These are phyloP conservation scores for Brassica hybrid DNA, from an alignment of 441 rosid species.

Conservation along the genomic window DNA sequence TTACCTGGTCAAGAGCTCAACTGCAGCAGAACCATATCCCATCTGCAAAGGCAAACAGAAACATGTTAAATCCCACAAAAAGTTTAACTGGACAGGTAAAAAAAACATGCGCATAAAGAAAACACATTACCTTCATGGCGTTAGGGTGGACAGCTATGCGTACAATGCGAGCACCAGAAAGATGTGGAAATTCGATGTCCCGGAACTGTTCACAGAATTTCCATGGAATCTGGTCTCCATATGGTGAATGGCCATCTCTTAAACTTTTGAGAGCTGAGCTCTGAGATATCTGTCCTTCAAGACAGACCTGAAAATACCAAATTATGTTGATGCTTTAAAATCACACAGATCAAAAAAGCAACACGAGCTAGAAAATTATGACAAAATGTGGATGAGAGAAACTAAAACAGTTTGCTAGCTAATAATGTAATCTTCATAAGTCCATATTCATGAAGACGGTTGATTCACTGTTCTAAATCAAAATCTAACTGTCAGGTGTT, in stretches of 20 bases:
- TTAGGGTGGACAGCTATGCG: slow-evolving; percentile 99
- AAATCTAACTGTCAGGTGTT: slow-evolving; percentile 2
- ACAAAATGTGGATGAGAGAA: slow-evolving; percentile 8
- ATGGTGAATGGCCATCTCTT: slow-evolving; percentile 84
- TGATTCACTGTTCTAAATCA: not conserved
- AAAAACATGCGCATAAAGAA: slow-evolving; percentile 6
- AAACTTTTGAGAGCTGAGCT: slow-evolving; percentile 84
- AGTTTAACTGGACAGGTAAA: slow-evolving; percentile 17
- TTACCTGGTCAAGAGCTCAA: slow-evolving; percentile 88
- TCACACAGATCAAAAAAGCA: not conserved
- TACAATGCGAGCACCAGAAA: slow-evolving; percentile 97
- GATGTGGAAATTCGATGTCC: slow-evolving; percentile 83
- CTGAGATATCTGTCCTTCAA: slow-evolving; percentile 94
- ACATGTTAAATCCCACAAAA: slow-evolving; percentile 14
- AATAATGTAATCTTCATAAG: not conserved
- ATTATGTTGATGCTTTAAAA: slow-evolving; percentile 20
- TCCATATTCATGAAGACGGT: slow-evolving; percentile 21
- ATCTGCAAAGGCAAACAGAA: slow-evolving; percentile 29
- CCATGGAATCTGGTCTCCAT: slow-evolving; percentile 99
- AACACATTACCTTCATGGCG: slow-evolving; percentile 76
- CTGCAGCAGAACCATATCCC: slow-evolving; percentile 91
- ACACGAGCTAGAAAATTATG: slow-evolving; percentile 2
- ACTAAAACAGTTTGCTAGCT: slow-evolving; percentile 27
- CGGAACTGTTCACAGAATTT: slow-evolving; percentile 90
- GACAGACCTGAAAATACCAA: slow-evolving; percentile 63